Evolutionary conservation across 108 stramenopile species (phyloP).

Genomic region (Conticribra guillardii): DNA sequence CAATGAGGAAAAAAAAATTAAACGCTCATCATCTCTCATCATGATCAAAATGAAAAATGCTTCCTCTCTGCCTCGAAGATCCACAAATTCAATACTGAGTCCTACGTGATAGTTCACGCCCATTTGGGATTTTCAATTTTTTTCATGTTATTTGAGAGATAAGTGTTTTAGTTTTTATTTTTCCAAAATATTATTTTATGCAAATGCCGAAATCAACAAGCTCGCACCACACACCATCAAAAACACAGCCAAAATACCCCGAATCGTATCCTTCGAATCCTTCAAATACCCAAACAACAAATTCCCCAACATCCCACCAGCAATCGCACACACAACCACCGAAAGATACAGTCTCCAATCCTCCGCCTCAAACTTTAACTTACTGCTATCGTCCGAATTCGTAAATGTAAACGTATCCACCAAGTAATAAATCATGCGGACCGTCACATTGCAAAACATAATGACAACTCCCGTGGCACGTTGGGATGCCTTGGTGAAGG

Average conservation of each 20-base stretch:
- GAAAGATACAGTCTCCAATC: slow-evolving; percentile 45
- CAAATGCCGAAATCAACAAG: slow-evolving; percentile 30
- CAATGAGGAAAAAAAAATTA: no score
- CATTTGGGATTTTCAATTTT: no score
- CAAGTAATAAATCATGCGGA: slow-evolving; percentile 44
- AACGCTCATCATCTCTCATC: no score
- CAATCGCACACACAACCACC: slow-evolving; percentile 29
- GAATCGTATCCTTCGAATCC: slow-evolving; percentile 38
- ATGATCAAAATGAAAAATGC: no score
- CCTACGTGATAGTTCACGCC: no score
- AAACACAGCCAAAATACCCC: slow-evolving; percentile 32
- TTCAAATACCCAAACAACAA: slow-evolving; percentile 43
- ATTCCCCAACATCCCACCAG: slow-evolving; percentile 39
- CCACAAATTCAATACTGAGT: no score
- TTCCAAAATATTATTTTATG: no score
- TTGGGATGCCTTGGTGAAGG: slow-evolving; percentile 41
- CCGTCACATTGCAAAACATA: slow-evolving; percentile 41
- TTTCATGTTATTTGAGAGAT: no score
- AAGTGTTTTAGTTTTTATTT: no score
- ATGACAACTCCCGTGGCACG: slow-evolving; percentile 47
- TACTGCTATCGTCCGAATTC: not conserved
- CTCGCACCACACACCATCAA: slow-evolving; percentile 33
- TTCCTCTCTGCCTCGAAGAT: no score
- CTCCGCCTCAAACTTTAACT: slow-evolving; percentile 22
- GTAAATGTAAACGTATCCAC: slow-evolving; percentile 32